These are phyloP conservation scores for Solanum bulbocastanum DNA, from an alignment of 257 asterid species.

Conservation along the genomic window DNA sequence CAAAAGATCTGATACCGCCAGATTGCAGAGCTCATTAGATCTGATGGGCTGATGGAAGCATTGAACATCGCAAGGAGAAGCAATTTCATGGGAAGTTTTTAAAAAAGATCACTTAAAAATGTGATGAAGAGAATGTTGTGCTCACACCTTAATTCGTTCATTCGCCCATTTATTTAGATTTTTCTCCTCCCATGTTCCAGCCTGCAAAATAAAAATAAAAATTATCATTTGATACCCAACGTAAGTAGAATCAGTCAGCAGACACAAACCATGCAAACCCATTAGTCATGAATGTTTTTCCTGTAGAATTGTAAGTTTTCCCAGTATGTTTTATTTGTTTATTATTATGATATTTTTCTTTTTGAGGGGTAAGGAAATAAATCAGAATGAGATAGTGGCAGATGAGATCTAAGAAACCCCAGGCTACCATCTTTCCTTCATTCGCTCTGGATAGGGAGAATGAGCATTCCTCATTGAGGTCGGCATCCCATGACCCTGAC, in stretches of 20 bases:
- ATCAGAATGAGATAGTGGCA: not conserved
- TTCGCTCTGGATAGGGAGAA: not conserved
- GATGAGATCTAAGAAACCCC: not conserved
- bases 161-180: constrained; percentile 37
- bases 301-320: not conserved
- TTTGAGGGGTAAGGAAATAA: not conserved
- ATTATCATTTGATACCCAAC: not conserved
- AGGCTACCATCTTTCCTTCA: not conserved
- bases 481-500: not conserved
- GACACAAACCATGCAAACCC: not conserved
- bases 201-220: constrained; percentile 18
- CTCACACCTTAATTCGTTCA: constrained; percentile 33
- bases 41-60: not conserved
- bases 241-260: not conserved
- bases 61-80: not conserved
- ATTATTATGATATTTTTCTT: not conserved
- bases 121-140: not conserved
- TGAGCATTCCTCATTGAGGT: not conserved
- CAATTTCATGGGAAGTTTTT: not conserved
- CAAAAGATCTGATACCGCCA: not conserved
- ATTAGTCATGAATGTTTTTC: not conserved
- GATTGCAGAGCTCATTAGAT: not conserved
- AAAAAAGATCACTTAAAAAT: not conserved
- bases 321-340: not conserved
- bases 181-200: constrained; percentile 54